Percentiles rank a stretch among this genome's conserved stretches.
Evolutionary conservation across 192 early-diverging fungal genomes (phyloP).

Genomic region (Umbelopsis vinacea): DNA sequence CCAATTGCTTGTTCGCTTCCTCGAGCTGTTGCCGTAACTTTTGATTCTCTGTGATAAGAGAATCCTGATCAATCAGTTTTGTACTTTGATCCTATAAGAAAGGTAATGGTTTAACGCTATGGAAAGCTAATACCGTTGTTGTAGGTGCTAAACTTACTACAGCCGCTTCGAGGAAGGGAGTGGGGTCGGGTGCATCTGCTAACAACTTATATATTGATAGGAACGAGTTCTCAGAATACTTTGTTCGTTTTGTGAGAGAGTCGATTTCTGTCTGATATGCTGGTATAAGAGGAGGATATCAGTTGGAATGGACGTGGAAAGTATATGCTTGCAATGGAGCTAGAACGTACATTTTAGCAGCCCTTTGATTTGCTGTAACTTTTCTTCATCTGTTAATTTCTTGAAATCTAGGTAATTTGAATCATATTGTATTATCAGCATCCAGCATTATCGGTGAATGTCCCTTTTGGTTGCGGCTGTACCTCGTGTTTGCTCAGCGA

Average conservation of each 20-base stretch:
- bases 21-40: slow-evolving; percentile 56
- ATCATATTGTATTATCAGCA: background rate
- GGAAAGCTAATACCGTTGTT: background rate
- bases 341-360: slow-evolving; percentile 66
- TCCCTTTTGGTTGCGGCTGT: background rate
- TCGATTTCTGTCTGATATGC: slow-evolving; percentile 95
- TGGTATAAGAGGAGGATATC: background rate
- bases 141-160: slow-evolving; percentile 39
- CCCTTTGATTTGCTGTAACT: slow-evolving; percentile 75
- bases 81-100: slow-evolving; percentile 52
- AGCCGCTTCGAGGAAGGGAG: slow-evolving; percentile 66
- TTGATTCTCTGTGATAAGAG: slow-evolving; percentile 58
- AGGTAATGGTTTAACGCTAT: background rate
- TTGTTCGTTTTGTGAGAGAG: slow-evolving; percentile 79
- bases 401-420: slow-evolving; percentile 67
- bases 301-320: too few relatives aligned
- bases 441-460: background rate
- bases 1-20: slow-evolving; percentile 48
- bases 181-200: slow-evolving; percentile 84
- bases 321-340: background rate
- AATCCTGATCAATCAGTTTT: slow-evolving; percentile 48
- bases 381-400: slow-evolving; percentile 76
- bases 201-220: slow-evolving; percentile 80
- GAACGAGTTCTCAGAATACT: slow-evolving; percentile 82
- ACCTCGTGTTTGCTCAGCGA: slow-evolving; percentile 90